Percentiles rank a stretch among this genome's conserved stretches.
These are phyloP conservation scores for Aspergillus cejpii DNA, from an alignment of 2,329 filamentous ascomycete species.

Conservation along the genomic window DNA sequence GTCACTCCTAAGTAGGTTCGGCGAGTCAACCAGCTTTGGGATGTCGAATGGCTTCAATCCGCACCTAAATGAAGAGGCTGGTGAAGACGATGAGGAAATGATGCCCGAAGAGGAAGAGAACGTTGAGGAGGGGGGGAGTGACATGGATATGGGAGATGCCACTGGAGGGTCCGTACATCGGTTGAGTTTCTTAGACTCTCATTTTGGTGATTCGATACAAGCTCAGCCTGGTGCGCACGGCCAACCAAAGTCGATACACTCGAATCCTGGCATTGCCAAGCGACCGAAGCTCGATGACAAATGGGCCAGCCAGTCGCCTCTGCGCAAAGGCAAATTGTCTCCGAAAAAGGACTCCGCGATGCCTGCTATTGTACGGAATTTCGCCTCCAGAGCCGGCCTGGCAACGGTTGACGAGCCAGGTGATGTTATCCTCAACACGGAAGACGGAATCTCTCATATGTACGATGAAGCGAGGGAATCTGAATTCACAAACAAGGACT, in stretches of 20 bases:
- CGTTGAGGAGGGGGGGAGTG: slow-evolving; percentile 36
- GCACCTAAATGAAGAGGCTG: slow-evolving; percentile 22
- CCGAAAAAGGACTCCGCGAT: slow-evolving; percentile 56
- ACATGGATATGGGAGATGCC: slow-evolving; percentile 24
- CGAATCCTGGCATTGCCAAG: slow-evolving; percentile 39
- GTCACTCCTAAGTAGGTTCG: slow-evolving; percentile 25
- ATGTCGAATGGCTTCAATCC: slow-evolving; percentile 10
- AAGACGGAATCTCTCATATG: slow-evolving; percentile 60
- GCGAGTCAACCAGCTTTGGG: slow-evolving; percentile 20
- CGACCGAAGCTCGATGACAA: slow-evolving; percentile 39
- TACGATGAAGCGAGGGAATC: slow-evolving; percentile 45
- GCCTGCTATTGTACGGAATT: slow-evolving; percentile 62
- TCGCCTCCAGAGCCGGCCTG: slow-evolving; percentile 52
- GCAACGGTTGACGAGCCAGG: slow-evolving; percentile 62
- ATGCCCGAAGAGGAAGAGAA: slow-evolving; percentile 37
- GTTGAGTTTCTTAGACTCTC: slow-evolving; percentile 30
- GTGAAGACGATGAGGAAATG: slow-evolving; percentile 30
- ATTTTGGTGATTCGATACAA: slow-evolving; percentile 22
- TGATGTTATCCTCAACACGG: slow-evolving; percentile 66
- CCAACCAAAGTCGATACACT: slow-evolving; percentile 36
- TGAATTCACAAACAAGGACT: slow-evolving; percentile 27
- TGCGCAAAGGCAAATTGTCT: slow-evolving; percentile 30
- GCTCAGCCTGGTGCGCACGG: slow-evolving; percentile 12
- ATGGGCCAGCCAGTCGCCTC: slow-evolving; percentile 32
- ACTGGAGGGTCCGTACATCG: slow-evolving; percentile 14